phyloP scores from a whole-genome alignment of 2,329 filamentous ascomycete genomes.

The Hysterium pulicare region DNA sequence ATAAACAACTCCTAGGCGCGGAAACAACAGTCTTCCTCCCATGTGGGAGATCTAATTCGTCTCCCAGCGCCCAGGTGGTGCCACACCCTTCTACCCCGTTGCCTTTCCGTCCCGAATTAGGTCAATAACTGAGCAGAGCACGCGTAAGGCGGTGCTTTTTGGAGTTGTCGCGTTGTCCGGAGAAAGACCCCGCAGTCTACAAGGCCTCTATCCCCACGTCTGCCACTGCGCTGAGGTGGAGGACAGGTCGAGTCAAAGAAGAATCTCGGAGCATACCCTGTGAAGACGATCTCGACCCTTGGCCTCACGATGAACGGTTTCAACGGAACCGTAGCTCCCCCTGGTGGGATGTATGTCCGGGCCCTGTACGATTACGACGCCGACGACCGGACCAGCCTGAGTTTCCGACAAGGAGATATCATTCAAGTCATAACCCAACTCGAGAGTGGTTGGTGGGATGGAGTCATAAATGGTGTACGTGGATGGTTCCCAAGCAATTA shows the following conservation, averaged over 20 bases:
- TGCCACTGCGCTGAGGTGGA: conserved; percentile 5
- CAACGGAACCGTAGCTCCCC: conserved; percentile 48
- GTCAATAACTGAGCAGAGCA: conserved; percentile 25
- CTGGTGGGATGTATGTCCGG: conserved; percentile 75
- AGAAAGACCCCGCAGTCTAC: conserved; percentile 13
- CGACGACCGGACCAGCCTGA: conserved; percentile 93
- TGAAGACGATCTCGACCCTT: conserved; percentile 12
- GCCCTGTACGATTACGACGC: conserved; percentile 97
- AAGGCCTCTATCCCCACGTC: conserved; percentile 4
- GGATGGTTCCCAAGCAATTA: conserved; percentile 99
- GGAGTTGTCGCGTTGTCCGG: conserved; percentile 19
- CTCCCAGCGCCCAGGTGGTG: conserved; percentile 23
- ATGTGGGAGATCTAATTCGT: conserved; percentile 32
- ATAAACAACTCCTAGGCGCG: conserved; percentile 18
- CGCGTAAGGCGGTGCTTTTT: conserved; percentile 20
- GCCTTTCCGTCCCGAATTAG: conserved; percentile 16
- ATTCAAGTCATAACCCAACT: conserved; percentile 98
- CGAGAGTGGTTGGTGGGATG: conserved; percentile 99
- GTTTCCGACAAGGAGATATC: conserved; percentile 93
- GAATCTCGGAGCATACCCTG: conserved; percentile 9
- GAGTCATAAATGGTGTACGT: conserved; percentile 91
- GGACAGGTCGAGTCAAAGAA: conserved; percentile 10
- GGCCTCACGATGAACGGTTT: conserved; percentile 48
- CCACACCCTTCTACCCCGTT: conserved; percentile 32
- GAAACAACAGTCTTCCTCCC: conserved; percentile 1